These are phyloP conservation scores for Cyclospora cayetanensis DNA, from an alignment of 169 alveolate genomes.

Conservation along the genomic window DNA sequence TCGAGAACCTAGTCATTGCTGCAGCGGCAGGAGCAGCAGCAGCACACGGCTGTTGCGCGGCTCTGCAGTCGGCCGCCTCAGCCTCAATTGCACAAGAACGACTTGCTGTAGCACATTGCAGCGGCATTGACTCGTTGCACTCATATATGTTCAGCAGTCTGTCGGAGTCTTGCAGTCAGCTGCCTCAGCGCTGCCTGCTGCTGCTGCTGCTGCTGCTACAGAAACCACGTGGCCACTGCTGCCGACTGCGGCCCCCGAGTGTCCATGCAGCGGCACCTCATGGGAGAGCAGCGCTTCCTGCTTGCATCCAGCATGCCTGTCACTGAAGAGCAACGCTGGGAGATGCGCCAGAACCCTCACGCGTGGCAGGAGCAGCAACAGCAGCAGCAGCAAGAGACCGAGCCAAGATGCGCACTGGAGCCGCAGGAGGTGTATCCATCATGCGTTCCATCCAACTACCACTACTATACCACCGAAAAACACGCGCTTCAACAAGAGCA, in stretches of 20 bases:
- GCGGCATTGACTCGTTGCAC: not conserved
- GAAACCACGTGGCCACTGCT: not conserved
- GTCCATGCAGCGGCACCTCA: constrained; percentile 12
- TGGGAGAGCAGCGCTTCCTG: constrained; percentile 9
- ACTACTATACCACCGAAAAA: not conserved
- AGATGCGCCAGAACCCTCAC: not conserved
- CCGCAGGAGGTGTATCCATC: not conserved
- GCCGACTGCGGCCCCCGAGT: not conserved
- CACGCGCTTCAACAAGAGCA: not conserved
- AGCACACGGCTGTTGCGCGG: constrained; percentile 29
- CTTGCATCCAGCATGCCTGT: not conserved
- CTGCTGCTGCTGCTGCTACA: constrained; percentile 18
- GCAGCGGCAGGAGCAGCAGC: constrained; percentile 20
- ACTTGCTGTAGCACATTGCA: not conserved
- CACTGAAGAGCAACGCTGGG: not conserved
- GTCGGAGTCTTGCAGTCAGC: not conserved
- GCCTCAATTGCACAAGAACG: constrained; percentile 1
- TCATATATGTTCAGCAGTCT: not conserved
- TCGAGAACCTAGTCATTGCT: not conserved
- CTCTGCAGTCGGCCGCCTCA: constrained; percentile 34
- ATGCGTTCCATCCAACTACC: not conserved
- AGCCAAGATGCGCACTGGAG: not conserved
- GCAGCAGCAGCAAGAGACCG: constrained; percentile 14
- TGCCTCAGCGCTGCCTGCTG: not conserved
- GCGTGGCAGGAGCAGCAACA: constrained; percentile 46